A percentile compares a stretch with the other conserved stretches of the same genome.
Conservation (phyloP, 208 protist genomes). For the Leptomonas seymouri region DNA sequence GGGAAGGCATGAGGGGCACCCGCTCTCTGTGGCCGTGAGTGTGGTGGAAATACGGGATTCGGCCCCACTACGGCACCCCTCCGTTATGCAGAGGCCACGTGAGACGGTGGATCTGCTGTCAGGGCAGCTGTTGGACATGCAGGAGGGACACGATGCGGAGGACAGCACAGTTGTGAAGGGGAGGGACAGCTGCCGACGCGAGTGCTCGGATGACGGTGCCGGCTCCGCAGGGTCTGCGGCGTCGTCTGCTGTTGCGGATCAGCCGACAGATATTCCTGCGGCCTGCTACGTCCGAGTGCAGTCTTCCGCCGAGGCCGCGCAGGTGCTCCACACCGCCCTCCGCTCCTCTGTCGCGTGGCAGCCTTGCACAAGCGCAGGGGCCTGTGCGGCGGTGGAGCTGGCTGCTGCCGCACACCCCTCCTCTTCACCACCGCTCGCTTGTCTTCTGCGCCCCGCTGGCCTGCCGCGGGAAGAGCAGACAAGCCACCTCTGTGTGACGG, state of each 20-base stretch:
- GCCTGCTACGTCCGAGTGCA: constrained; percentile 34
- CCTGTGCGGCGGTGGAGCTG: not conserved
- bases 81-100: constrained; percentile 27
- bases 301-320: constrained; percentile 18
- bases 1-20: not conserved
- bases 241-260: not conserved
- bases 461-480: constrained; percentile 21
- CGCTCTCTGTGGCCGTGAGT: constrained; percentile 25
- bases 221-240: not conserved
- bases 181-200: not conserved
- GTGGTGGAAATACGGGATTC: constrained; percentile 36
- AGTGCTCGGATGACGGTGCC: not conserved
- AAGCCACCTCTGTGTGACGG: constrained; percentile 28
- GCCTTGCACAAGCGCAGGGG: not conserved
- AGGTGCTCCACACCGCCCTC: constrained; percentile 30
- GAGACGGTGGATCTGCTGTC: constrained; percentile 38
- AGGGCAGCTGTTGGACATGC: constrained; percentile 8
- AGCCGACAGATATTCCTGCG: constrained; percentile 35
- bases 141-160: not conserved
- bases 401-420: not conserved
- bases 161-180: not conserved
- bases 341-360: constrained; percentile 28
- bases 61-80: constrained; percentile 30
- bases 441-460: constrained; percentile 13
- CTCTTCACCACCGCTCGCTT: not conserved